Percentiles rank a stretch among this genome's conserved stretches.
These are phyloP conservation scores for Tuber microsphaerosporum DNA, from an alignment of 495 filamentous ascomycete species.

Conservation along the genomic window DNA sequence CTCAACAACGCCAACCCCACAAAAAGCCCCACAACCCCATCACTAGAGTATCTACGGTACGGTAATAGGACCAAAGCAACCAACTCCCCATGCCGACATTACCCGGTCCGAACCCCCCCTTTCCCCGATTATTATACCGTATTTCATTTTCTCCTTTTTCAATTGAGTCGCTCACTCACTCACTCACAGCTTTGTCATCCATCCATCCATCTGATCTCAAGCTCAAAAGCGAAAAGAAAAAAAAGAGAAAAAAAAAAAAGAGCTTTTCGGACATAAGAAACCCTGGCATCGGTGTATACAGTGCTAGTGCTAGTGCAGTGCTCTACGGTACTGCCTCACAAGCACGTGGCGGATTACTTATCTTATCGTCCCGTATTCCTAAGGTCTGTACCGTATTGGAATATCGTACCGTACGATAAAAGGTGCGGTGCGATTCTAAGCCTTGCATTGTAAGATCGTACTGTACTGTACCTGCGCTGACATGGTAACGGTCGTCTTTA, in stretches of 20 bases:
- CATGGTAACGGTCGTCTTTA: background rate
- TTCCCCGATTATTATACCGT: no score
- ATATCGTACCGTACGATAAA: background rate
- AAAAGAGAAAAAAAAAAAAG: no score
- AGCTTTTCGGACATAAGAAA: background rate
- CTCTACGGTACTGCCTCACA: background rate
- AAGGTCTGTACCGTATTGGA: background rate
- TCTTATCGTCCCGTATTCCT: background rate
- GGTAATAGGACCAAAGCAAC: background rate
- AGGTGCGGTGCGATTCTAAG: background rate
- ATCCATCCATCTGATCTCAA: background rate
- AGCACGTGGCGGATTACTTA: background rate
- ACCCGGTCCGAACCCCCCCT: background rate
- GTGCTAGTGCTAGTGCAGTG: no score
- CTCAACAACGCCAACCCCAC: background rate
- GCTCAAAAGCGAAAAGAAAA: background rate
- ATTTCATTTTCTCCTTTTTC: no score
- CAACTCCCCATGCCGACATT: background rate
- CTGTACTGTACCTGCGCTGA: constrained; percentile 1
- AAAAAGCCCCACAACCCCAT: background rate
- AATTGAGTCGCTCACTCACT: no score
- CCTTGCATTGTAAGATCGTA: background rate
- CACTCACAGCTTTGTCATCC: no score
- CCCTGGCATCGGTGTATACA: background rate
- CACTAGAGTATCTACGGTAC: background rate